Base-by-base conservation (phyloP, 2,329 filamentous ascomycete genomes). In the Sporothrix variecibatus region DNA sequence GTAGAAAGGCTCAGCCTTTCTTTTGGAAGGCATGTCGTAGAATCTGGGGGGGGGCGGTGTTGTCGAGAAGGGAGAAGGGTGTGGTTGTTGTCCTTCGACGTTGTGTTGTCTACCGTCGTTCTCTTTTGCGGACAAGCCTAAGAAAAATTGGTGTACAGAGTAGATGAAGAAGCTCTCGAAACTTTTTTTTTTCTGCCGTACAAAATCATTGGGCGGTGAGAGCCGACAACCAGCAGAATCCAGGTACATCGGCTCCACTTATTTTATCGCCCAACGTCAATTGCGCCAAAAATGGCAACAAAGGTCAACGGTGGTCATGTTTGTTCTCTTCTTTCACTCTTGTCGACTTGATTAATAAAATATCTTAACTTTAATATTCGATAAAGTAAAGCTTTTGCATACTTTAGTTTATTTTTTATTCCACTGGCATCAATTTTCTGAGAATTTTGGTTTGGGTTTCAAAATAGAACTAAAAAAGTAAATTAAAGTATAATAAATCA, bases 111-210 rank as follows among this genome's bases (percentile, higher is more conserved):
- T 38, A 15, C 51, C 26, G 15, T 70, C 34, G 3, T 31, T 38
- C 28, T 34, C 69, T n/a, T 72, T 71, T 51, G 38, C 62, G 46
- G 53, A 46, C n/a, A 46, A 58, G 46, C 71, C 49, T 49, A 40
- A 51, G 60, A 68, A 72, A 71, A 62, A 46, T 65, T 68, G 60
- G 67, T 40, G 51, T 56, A 1, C 51, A 9, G 12, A n/a, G 11
- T 23, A 53, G 23, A 20, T n/a, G 28, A 15, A 46, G 28, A 15
- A 46, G 20, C 40, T 26, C 20, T 43, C 69, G 34, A 58, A 73
- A 58, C 74, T 49, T 26, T 75, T 73, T 75, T 73, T 74, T 76
- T 76, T 76, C 74, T 75, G 74, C 74, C 73, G 72, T 64, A 60
- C 31, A 68, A 75, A 68, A 31, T 51, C 15, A 23, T 49, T 69